Percentiles rank a stretch among this genome's conserved stretches.
phyloP scores from a whole-genome alignment of 768 basidiomycete species.

The Omphalotus guepiniiformis region DNA sequence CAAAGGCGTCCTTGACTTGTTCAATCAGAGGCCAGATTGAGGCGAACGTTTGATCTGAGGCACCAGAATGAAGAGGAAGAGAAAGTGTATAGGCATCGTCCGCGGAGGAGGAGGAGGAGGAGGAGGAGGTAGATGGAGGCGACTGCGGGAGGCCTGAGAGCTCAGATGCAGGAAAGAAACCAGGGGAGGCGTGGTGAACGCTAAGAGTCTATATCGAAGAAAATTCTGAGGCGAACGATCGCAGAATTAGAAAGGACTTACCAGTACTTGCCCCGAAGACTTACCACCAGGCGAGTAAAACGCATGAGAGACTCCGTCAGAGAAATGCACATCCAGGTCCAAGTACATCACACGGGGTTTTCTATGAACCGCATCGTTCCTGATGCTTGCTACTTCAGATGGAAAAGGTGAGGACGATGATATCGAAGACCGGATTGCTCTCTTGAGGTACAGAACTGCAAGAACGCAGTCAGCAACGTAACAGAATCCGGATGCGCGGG shows the following conservation, averaged over 20 bases:
- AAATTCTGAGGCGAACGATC: background rate
- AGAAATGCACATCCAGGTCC: slow-evolving; percentile 90
- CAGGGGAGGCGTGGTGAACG: slow-evolving; percentile 76
- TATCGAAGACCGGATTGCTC: slow-evolving; percentile 19
- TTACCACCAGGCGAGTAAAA: slow-evolving; percentile 44
- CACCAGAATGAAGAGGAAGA: slow-evolving; percentile 71
- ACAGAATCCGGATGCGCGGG: slow-evolving; percentile 84
- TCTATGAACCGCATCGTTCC: slow-evolving; percentile 14
- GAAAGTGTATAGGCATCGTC: slow-evolving; percentile 73
- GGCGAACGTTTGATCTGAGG: slow-evolving; percentile 57
- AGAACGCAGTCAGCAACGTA: slow-evolving; percentile 90
- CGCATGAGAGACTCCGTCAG: slow-evolving; percentile 82
- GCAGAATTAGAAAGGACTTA: slow-evolving; percentile 19
- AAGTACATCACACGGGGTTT: slow-evolving; percentile 80
- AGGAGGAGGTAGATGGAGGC: background rate
- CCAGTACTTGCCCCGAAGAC: slow-evolving; percentile 41
- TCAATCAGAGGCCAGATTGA: slow-evolving; percentile 66
- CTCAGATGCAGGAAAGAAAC: slow-evolving; percentile 75
- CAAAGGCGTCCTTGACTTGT: slow-evolving; percentile 51
- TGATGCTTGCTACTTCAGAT: background rate
- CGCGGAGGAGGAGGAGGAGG: slow-evolving; percentile 20
- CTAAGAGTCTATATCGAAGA: slow-evolving; percentile 60
- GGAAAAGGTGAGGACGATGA: background rate
- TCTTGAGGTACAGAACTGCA: slow-evolving; percentile 68
- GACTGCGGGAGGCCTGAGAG: slow-evolving; percentile 42